A percentile compares a stretch with the other conserved stretches of the same genome.
phyloP scores from a whole-genome alignment of 208 protist genomes.

The Trypanosoma avium region DNA sequence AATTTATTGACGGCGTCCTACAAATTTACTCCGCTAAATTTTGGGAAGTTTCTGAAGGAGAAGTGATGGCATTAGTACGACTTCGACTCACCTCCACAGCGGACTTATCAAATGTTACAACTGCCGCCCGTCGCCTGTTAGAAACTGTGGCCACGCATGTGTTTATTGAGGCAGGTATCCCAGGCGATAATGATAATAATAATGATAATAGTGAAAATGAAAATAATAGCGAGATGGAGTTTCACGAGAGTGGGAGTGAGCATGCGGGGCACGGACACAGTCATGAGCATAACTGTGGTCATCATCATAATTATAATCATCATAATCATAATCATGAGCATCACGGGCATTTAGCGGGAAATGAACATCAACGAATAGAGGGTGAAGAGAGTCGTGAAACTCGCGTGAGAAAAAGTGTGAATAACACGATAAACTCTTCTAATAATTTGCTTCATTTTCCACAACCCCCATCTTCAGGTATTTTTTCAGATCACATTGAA shows the following conservation, averaged over 20 bases:
- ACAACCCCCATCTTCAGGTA: neutral
- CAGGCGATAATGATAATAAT: conserved; percentile 16
- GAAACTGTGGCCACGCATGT: conserved; percentile 40
- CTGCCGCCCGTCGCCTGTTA: conserved; percentile 33
- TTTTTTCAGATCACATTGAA: neutral
- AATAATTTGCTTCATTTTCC: no score
- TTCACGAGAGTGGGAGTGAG: no score
- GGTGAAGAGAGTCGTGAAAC: no score
- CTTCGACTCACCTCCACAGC: conserved; percentile 43
- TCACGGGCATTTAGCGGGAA: neutral
- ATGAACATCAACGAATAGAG: neutral
- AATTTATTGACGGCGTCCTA: conserved; percentile 50
- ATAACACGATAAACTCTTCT: no score
- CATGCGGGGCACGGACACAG: no score
- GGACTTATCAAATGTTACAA: conserved; percentile 36
- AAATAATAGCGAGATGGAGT: no score
- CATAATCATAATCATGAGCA: conserved; percentile 16
- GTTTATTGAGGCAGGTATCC: conserved; percentile 45
- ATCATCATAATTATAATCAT: conserved; percentile 28
- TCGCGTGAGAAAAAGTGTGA: no score
- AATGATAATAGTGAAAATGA: neutral
- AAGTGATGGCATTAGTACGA: conserved; percentile 57
- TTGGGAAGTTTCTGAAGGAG: conserved; percentile 43
- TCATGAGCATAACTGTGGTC: conserved; percentile 10
- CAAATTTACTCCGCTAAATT: conserved; percentile 49